Conservation (phyloP, 169 alveolate genomes). For the Eimeria falciformis region DNA sequence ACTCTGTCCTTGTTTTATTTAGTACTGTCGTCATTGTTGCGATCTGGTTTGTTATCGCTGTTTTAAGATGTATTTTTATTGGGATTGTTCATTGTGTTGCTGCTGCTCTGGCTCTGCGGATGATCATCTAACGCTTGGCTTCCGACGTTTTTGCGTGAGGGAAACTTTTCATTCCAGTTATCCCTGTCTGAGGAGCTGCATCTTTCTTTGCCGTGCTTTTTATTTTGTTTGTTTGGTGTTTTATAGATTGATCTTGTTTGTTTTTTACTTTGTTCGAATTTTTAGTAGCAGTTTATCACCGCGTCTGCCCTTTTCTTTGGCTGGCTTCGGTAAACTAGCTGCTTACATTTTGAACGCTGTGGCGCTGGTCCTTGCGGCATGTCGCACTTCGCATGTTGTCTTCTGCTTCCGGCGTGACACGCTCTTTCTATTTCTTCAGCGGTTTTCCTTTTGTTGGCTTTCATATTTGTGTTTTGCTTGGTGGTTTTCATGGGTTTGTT, state of each 20-base stretch:
- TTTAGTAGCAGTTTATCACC: slow-evolving; percentile 66
- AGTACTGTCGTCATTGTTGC: too few relatives aligned
- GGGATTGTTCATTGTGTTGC: too few relatives aligned
- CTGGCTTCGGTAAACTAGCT: slow-evolving; percentile 63
- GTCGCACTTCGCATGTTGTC: slow-evolving; percentile 4
- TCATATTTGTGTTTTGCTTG: background rate
- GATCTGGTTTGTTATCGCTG: too few relatives aligned
- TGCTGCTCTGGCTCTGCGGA: background rate
- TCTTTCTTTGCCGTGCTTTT: too few relatives aligned
- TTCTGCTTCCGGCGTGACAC: background rate
- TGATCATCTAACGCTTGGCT: slow-evolving; percentile 66
- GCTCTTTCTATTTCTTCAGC: background rate
- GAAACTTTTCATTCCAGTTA: slow-evolving; percentile 34
- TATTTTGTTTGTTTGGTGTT: background rate
- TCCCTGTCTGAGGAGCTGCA: slow-evolving; percentile 69
- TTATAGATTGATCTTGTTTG: too few relatives aligned
- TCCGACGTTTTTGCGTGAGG: slow-evolving; percentile 50
- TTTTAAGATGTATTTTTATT: too few relatives aligned
- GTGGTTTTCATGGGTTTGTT: background rate
- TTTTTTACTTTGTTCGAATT: too few relatives aligned
- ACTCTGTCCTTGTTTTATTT: background rate
- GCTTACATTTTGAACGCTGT: slow-evolving; percentile 29
- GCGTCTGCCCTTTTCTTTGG: slow-evolving; percentile 28
- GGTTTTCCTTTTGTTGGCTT: background rate
- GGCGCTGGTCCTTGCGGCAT: slow-evolving; percentile 34